These are phyloP conservation scores for Syncephalis fuscata DNA, from an alignment of 371 early-diverging fungal species.

Conservation along the genomic window DNA sequence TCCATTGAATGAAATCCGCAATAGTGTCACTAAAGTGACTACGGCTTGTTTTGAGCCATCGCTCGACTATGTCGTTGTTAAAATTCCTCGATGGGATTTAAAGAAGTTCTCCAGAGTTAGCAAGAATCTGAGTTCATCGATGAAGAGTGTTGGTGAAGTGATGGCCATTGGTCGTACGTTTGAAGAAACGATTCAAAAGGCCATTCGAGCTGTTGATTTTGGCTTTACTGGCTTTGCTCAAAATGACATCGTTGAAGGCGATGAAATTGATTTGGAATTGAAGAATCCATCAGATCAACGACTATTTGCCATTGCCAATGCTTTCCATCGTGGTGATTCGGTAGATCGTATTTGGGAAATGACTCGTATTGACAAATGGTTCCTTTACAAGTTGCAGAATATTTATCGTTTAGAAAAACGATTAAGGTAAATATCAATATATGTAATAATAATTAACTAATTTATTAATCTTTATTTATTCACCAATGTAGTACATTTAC, in stretches of 20 bases:
- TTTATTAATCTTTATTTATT: not conserved
- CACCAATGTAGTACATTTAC: constrained; percentile 7
- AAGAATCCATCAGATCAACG: constrained; percentile 75
- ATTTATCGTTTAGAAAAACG: constrained; percentile 31
- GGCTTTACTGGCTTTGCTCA: constrained; percentile 59
- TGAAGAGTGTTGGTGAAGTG: constrained; percentile 95
- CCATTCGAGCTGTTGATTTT: constrained; percentile 85
- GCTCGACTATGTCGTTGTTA: constrained; percentile 84
- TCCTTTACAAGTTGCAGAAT: constrained; percentile 76
- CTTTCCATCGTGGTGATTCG: constrained; percentile 60
- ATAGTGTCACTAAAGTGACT: constrained; percentile 84
- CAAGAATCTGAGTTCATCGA: constrained; percentile 69
- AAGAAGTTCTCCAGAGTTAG: constrained; percentile 85
- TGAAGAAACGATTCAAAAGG: constrained; percentile 92
- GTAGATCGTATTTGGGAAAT: constrained; percentile 75
- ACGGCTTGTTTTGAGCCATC: constrained; percentile 93
- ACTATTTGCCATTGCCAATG: constrained; percentile 84
- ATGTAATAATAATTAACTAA: constrained; percentile 1
- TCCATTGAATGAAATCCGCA: constrained; percentile 74
- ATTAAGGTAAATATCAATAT: constrained; percentile 5
- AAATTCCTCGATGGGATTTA: constrained; percentile 95
- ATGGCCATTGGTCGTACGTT: constrained; percentile 92
- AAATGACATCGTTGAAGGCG: constrained; percentile 34
- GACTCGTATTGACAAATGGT: constrained; percentile 89
- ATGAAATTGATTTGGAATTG: constrained; percentile 60